Conservation (phyloP, 441 rosid genomes). For the Euphorbia corollata region DNA sequence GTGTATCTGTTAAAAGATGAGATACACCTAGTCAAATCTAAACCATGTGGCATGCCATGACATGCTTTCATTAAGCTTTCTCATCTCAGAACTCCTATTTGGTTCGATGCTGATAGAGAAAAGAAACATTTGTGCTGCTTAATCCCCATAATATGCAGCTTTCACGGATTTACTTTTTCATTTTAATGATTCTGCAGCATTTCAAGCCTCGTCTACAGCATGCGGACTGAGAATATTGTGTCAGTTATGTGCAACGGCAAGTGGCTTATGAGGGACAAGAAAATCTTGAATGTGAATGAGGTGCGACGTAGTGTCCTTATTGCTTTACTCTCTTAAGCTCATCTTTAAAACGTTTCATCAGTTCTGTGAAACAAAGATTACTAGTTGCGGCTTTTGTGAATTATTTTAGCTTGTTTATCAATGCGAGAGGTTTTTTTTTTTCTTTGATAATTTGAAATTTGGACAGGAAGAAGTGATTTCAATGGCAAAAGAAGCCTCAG, state of each 20-base stretch:
- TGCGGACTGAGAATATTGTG: constrained; percentile 58
- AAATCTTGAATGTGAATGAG: constrained; percentile 51
- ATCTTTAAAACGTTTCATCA: neutral
- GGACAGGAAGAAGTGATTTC: constrained; percentile 44
- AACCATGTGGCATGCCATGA: too few species aligned
- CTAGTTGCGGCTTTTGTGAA: neutral
- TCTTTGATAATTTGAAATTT: neutral
- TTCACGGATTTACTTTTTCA: neutral
- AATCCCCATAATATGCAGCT: too few species aligned
- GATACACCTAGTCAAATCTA: too few species aligned
- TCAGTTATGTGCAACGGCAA: constrained; percentile 69
- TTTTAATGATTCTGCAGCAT: constrained; percentile 34
- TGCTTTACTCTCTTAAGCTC: neutral
- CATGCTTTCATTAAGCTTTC: too few species aligned
- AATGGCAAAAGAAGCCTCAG: constrained; percentile 43
- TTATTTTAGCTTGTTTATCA: neutral
- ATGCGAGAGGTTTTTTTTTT: neutral
- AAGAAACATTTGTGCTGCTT: too few species aligned
- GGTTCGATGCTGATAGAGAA: too few species aligned
- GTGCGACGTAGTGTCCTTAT: constrained; percentile 20
- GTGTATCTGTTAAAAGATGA: too few species aligned
- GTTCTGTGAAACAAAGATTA: neutral
- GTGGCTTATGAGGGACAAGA: constrained; percentile 67
- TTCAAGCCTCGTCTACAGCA: constrained; percentile 55
- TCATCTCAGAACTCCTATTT: too few species aligned